Base-by-base conservation (phyloP, 164 flowering plant genomes). In the Nymphaea colorata region DNA sequence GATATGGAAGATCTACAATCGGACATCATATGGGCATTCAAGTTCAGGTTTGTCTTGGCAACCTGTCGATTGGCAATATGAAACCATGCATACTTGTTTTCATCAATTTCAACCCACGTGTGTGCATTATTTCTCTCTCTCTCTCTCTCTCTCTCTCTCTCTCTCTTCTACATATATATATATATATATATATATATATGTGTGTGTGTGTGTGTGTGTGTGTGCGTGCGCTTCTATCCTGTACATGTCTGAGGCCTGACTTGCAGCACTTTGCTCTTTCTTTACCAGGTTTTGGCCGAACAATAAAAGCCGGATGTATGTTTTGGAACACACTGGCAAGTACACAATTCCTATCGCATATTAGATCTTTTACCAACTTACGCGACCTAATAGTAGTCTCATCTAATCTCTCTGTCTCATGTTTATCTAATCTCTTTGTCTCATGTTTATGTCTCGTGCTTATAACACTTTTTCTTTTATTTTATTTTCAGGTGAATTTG, bases 281-380 rank as follows among this genome's bases (percentile, higher is more conserved):
- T 12, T 63, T 71, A 62, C 18, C 74, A 77, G 82, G 69, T 79
- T 67, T 42, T 79, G 82, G 80, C 82, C 82, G 57, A 79, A 79
- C 69, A 77, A 76, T 69, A 77, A 71, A 69, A 79, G 80, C 62
- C 74, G 80, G 53, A 79, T 79, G 80, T 76, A 79, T 63, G 69
- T 77, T 25, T 72, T 79, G 74, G 82, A 79, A 61, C 75, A 79
- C 47, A 79, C 78, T 70, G 82, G 82, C 68, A 70, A 69, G 77
- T 60, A 3, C 55, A 47, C 55, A 12, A 12, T 6, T 2, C 12
- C 55, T 47, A 2, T 4, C 2, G 6, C 5, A 47, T 47, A 12
- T 2, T 4, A 4, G 3, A 12, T 47, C 4, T 12, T 47, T 12
- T 47, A 47, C 55, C 55, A 47, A 47, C 55, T 12, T 47, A 12